These are phyloP conservation scores for Penicillium longicatenatum DNA, from an alignment of 495 filamentous ascomycete genomes.

Conservation along the genomic window DNA sequence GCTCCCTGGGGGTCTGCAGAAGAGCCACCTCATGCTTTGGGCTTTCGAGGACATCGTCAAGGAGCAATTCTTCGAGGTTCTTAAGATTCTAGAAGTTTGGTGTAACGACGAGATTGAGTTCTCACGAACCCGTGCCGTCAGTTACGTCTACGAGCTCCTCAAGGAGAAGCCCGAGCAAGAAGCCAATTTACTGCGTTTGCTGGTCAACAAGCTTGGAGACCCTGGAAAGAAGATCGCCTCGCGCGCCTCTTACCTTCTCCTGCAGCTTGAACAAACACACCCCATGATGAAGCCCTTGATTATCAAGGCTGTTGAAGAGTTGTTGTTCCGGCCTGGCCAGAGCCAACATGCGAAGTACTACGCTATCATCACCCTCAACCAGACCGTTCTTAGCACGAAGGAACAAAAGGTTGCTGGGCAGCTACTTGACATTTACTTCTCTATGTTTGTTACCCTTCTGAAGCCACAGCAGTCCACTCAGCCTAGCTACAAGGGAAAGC, in stretches of 20 bases:
- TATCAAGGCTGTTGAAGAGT: conserved; percentile 81
- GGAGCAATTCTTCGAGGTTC: conserved; percentile 82
- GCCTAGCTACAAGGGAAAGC: conserved; percentile 23
- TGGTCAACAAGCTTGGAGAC: conserved; percentile 96
- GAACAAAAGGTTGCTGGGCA: conserved; percentile 82
- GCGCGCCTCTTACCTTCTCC: conserved; percentile 81
- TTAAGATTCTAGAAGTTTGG: conserved; percentile 88
- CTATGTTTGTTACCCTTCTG: conserved; percentile 74
- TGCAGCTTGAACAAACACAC: conserved; percentile 86
- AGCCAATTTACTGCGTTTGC: conserved; percentile 82
- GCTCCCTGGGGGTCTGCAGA: conserved; percentile 68
- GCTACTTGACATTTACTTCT: conserved; percentile 87
- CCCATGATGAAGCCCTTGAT: conserved; percentile 91
- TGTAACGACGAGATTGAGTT: conserved; percentile 93
- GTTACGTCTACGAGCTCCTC: conserved; percentile 84
- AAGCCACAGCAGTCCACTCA: conserved; percentile 55
- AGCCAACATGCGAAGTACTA: conserved; percentile 90
- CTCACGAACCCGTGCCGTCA: conserved; percentile 79
- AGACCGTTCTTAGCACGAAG: conserved; percentile 83
- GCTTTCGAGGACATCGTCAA: conserved; percentile 95
- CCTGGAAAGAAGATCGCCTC: conserved; percentile 92
- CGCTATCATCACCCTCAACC: conserved; percentile 93
- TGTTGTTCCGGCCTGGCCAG: conserved; percentile 85
- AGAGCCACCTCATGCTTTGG: conserved; percentile 82
- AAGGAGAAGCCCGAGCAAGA: conserved; percentile 98